These are phyloP conservation scores for Papiliotrema flavescens DNA, from an alignment of 1,284 basidiomycete genomes.

Conservation along the genomic window DNA sequence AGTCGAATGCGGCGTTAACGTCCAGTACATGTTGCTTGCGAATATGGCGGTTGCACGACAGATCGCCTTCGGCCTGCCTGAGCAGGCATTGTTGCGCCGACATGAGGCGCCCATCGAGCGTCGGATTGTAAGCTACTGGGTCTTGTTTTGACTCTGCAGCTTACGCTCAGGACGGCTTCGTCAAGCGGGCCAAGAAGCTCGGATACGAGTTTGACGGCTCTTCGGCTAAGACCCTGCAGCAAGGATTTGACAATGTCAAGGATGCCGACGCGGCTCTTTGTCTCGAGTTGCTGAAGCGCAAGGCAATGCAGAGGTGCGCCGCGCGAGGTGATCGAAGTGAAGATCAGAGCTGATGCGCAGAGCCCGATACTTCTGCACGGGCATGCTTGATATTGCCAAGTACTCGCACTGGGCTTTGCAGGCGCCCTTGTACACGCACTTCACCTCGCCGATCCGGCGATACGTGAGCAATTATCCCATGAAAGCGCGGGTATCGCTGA, in stretches of 20 bases:
- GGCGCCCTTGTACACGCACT: constrained; percentile 92
- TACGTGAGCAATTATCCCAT: constrained; percentile 1
- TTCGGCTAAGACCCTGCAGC: constrained; percentile 77
- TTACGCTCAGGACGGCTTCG: constrained; percentile 62
- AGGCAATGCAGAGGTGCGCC: constrained; percentile 63
- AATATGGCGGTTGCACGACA: constrained; percentile 89
- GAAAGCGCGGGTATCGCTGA: too few relatives aligned
- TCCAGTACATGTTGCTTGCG: constrained; percentile 85
- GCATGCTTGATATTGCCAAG: constrained; percentile 98
- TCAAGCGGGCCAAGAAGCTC: constrained; percentile 73
- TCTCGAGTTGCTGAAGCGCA: constrained; percentile 76
- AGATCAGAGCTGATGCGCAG: constrained; percentile 39
- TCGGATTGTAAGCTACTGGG: constrained; percentile 62
- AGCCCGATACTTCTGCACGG: constrained; percentile 97
- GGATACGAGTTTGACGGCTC: constrained; percentile 79
- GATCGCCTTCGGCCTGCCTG: constrained; percentile 87
- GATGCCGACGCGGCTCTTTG: constrained; percentile 70
- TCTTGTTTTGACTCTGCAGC: neutral
- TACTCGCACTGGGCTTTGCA: constrained; percentile 92
- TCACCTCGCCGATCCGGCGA: constrained; percentile 56
- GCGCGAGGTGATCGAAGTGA: neutral
- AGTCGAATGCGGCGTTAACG: neutral
- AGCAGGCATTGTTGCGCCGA: constrained; percentile 88
- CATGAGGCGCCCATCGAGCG: constrained; percentile 91
- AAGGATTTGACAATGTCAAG: constrained; percentile 68